Evolutionary conservation across 2,329 filamentous ascomycete species (phyloP), one percentile per base, ranked within the genome.

Genomic region (Pseudocercospora eumusae): DNA sequence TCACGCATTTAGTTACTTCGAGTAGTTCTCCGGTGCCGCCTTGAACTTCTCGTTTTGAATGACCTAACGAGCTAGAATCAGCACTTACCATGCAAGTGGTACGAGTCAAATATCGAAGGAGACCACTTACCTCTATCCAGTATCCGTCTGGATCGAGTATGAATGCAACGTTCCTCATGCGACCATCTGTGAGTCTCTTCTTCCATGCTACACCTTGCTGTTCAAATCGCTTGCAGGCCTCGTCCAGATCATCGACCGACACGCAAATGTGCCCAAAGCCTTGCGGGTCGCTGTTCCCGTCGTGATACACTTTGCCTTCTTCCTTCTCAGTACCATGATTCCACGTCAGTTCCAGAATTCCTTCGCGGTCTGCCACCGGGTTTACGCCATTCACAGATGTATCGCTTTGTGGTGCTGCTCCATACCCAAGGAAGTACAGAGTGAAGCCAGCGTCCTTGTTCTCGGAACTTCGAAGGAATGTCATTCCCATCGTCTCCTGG

Each of bases 251-350:
- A 73, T 98, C 93, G 11, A 97, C 93, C 1, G 88, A 83, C 57
- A 98, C 80, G 73, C 92, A 96, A 64, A 97, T 92, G 73, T 97
- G 93, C 0, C 93, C 93, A 68, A 97, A 98, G 0, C 95, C 95
- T 76, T 97, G 92, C 0, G 93, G 93, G 75, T 96, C 82, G 45
- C 88, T 82, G 76, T 99, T 99, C 40, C 95, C 95, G 70, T 96
- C 88, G 78, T 99, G 93, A 75, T 99, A 99, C 68, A 84, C 85
- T 74, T 96, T 95, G 66, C 80, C 80, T 60, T 87, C 85, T 66
- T 98, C 90, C 74, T 93, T 95, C 79, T 98, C 93, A 0, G 91
- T 93, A 40, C 85, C 86, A 66, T 88, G 86, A 71, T 88, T 88
- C 89, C 90, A 96, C 9, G 93, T 97, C 66, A 98, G 79, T 79